Conservation (phyloP, 805 yeast species). For the Schwanniomyces polymorphus region DNA sequence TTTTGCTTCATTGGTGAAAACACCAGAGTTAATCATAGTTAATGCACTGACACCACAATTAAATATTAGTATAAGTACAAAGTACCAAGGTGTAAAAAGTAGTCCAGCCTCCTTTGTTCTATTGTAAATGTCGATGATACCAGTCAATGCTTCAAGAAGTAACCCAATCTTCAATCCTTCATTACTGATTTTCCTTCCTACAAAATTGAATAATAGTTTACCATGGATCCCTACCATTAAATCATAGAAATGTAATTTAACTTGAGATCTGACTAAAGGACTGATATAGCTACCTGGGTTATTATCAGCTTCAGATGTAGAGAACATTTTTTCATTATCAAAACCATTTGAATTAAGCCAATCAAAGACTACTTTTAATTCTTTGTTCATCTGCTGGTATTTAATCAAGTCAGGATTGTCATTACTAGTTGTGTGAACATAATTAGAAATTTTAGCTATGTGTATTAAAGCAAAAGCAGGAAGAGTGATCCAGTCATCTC, state of each 20-base stretch:
- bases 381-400: constrained; percentile 31
- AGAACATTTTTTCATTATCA: constrained; percentile 21
- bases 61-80: constrained; percentile 44
- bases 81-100: constrained; percentile 53
- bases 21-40: constrained; percentile 45
- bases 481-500: constrained; percentile 51
- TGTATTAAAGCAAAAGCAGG: constrained; percentile 48
- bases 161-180: constrained; percentile 29
- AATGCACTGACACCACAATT: constrained; percentile 43
- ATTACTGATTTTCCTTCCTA: constrained; percentile 31
- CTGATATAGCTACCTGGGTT: constrained; percentile 9
- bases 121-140: constrained; percentile 28
- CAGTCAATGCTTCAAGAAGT: constrained; percentile 29
- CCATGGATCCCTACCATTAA: constrained; percentile 36
- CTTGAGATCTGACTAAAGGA: constrained; percentile 32
- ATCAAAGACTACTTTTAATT: constrained; percentile 21
- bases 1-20: constrained; percentile 21
- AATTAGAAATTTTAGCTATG: constrained; percentile 38
- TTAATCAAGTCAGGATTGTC: constrained; percentile 26
- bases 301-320: constrained; percentile 1
- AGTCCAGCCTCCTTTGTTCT: constrained; percentile 25
- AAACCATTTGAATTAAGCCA: constrained; percentile 40
- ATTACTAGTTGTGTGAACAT: constrained; percentile 28
- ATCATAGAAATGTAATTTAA: constrained; percentile 40
- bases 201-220: constrained; percentile 26